These are phyloP conservation scores for Lachancea nothofagi DNA, from an alignment of 805 yeast genomes.

Conservation along the genomic window DNA sequence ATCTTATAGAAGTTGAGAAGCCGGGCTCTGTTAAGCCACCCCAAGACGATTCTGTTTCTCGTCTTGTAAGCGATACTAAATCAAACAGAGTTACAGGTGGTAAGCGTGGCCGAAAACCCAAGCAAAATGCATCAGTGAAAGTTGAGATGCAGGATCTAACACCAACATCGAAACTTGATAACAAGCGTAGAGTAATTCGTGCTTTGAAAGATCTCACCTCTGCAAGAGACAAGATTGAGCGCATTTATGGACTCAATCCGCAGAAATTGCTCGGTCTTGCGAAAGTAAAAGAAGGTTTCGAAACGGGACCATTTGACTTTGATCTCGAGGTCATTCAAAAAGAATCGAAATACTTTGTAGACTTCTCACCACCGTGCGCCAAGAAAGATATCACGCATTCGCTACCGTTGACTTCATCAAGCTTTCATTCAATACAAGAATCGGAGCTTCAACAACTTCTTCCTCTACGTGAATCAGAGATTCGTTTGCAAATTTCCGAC, in stretches of 20 bases:
- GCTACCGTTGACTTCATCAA: slow-evolving; percentile 11
- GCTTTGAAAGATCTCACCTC: slow-evolving; percentile 33
- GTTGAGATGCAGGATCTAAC: slow-evolving; percentile 26
- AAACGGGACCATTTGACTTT: slow-evolving; percentile 41
- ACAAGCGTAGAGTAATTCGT: slow-evolving; percentile 23
- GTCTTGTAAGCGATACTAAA: no score
- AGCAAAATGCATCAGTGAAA: not conserved
- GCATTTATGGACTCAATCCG: slow-evolving; percentile 48
- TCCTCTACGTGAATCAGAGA: slow-evolving; percentile 16
- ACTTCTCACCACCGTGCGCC: slow-evolving; percentile 17
- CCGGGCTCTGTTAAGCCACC: no score
- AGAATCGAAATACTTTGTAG: slow-evolving; percentile 21
- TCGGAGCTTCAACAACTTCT: slow-evolving; percentile 25
- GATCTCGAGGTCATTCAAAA: slow-evolving; percentile 30
- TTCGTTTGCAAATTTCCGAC: slow-evolving; percentile 19
- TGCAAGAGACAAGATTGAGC: slow-evolving; percentile 38
- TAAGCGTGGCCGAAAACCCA: slow-evolving; percentile 9
- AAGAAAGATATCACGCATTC: slow-evolving; percentile 6
- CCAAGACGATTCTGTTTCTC: no score
- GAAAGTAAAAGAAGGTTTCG: slow-evolving; percentile 47
- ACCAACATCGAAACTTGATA: slow-evolving; percentile 17
- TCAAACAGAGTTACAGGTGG: not conserved
- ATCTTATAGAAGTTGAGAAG: not conserved
- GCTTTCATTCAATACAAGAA: slow-evolving; percentile 17
- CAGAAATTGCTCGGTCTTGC: slow-evolving; percentile 39